Evolutionary conservation across 2,329 filamentous ascomycete species (phyloP), one percentile per base, ranked within the genome.

Genomic region (Gliomastix tumulicola): DNA sequence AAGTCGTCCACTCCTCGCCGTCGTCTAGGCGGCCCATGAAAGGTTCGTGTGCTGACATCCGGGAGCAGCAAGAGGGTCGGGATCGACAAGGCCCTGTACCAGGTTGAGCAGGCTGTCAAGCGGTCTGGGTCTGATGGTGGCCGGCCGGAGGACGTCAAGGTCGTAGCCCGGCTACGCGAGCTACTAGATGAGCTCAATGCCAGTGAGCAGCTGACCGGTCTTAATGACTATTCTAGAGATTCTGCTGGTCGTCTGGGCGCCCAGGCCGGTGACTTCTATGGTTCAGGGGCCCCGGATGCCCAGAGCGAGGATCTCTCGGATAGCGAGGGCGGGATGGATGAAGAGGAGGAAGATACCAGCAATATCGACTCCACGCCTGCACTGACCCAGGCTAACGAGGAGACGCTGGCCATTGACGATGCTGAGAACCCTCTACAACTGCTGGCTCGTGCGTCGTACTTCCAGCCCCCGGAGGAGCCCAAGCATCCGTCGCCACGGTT

Each of bases 371-470:
- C 44, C 4, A 49, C 50, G 43, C 45, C 54, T 1, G 49, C 52
- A 5, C 48, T 56, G 5, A 47, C 49, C 0, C 55, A 51, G 21
- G 44, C 46, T 9, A 51, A 49, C 2, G 65, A 71, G 25, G 74
- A 78, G 37, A 71, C 63, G 34, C 66, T 83, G 21, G 70, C 77
- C 11, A 63, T 84, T 19, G 82, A 87, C 46, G 83, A 85, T 52
- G 82, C 82, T 4, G 82, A 88, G 49, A 88, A 87, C 42, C 82
- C 82, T 0, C 61, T 87, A 6, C 82, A 88, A 53, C 62, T 87
- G 13, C 74, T 88, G 22, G 83, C 83, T 4, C 71, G 82, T 21
- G 83, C 82, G 2, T 87, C 83, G 1, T 81, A 84, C 55, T 67
- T 84, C 27, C 73, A 75, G 40, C 64, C 75, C n/a, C 71, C 69